These are phyloP conservation scores for Annona squamosa DNA, from an alignment of 164 flowering plant genomes.

Conservation along the genomic window DNA sequence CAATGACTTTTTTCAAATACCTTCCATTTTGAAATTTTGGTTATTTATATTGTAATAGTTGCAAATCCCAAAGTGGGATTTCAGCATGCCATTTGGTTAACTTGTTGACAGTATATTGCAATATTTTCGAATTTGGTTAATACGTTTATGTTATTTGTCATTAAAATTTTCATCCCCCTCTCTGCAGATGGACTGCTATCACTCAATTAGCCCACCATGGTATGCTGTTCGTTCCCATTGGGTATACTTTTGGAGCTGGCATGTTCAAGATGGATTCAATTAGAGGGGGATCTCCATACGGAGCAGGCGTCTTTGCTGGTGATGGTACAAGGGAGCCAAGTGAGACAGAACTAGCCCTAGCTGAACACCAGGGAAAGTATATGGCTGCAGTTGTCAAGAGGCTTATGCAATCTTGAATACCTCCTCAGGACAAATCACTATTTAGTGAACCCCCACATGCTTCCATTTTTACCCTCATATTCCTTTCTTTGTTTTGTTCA, in stretches of 20 bases:
- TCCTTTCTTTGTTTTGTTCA: not conserved
- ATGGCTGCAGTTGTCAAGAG: conserved; percentile 58
- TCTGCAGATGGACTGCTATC: conserved; percentile 63
- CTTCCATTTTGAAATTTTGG: no score
- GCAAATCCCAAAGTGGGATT: no score
- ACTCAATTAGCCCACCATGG: conserved; percentile 68
- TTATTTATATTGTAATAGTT: no score
- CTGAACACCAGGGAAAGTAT: conserved; percentile 72
- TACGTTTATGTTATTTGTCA: not conserved
- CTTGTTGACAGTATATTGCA: no score
- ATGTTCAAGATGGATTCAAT: conserved; percentile 60
- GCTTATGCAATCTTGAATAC: conserved; percentile 22
- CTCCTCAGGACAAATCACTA: not conserved
- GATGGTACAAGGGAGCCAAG: conserved; percentile 58
- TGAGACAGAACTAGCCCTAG: conserved; percentile 56
- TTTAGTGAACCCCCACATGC: not conserved
- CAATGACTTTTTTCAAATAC: no score
- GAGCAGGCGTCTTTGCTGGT: conserved; percentile 63
- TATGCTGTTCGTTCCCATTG: conserved; percentile 73
- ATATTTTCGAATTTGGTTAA: no score
- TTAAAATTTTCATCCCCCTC: not conserved
- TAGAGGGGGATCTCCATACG: conserved; percentile 74
- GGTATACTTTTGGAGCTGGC: conserved; percentile 71
- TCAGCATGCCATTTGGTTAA: no score
- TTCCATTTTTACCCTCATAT: not conserved